Percentiles rank a stretch among this genome's conserved stretches.
phyloP scores from a whole-genome alignment of 1,284 basidiomycete species.

The Cerioporus squamosus region DNA sequence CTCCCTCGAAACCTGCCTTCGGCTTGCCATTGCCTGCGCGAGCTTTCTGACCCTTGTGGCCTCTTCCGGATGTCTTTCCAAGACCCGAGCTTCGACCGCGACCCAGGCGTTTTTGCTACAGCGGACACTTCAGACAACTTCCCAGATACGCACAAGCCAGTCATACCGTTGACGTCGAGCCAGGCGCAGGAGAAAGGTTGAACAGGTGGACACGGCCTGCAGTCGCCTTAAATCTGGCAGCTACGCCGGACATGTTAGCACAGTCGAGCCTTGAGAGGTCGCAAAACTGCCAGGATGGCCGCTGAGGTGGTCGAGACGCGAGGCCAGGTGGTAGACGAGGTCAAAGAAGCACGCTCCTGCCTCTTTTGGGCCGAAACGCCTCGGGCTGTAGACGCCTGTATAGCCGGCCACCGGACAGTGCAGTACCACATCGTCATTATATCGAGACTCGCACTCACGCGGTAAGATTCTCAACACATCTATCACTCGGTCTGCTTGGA shows the following conservation, averaged over 20 bases:
- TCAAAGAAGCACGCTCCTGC: slow-evolving; percentile 1
- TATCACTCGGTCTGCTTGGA: too few species aligned
- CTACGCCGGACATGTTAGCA: slow-evolving; percentile 16
- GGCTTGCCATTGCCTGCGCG: slow-evolving; percentile 91
- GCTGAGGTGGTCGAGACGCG: slow-evolving; percentile 4
- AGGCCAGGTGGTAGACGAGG: not conserved
- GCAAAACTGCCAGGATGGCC: not conserved
- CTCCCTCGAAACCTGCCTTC: slow-evolving; percentile 89
- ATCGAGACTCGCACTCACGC: too few species aligned
- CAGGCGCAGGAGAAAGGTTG: slow-evolving; percentile 63
- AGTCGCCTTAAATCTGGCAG: slow-evolving; percentile 25
- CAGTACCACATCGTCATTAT: too few species aligned
- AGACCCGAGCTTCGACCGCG: slow-evolving; percentile 90
- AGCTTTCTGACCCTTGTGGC: slow-evolving; percentile 96
- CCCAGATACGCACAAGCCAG: not conserved
- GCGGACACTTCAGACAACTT: slow-evolving; percentile 3
- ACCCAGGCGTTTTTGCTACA: slow-evolving; percentile 91
- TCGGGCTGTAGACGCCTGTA: not conserved
- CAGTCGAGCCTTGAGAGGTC: not conserved
- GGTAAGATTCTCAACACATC: too few species aligned
- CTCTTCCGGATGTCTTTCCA: slow-evolving; percentile 91
- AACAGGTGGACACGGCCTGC: slow-evolving; percentile 27
- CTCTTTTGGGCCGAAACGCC: slow-evolving; percentile 5
- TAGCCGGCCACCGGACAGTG: too few species aligned
- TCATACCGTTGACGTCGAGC: slow-evolving; percentile 66